phyloP scores from a whole-genome alignment of 2,329 filamentous ascomycete species.

The Epicoccum nigrum region DNA sequence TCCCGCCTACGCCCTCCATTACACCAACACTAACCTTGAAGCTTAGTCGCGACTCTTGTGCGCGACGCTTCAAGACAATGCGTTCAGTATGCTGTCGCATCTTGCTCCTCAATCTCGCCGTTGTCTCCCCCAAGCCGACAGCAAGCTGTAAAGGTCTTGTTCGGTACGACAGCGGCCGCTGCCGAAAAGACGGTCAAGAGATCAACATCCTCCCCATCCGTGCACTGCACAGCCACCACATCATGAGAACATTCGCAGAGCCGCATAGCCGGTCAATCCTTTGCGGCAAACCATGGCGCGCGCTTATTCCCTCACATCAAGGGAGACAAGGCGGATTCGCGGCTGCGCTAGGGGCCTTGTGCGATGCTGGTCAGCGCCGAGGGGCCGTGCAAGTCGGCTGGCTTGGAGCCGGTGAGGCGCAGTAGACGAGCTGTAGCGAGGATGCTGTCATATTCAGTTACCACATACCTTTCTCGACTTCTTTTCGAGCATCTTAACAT shows the following conservation, averaged over 20 bases:
- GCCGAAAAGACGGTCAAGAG: constrained; percentile 12
- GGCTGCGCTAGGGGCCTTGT: constrained; percentile 1
- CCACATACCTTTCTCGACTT: too few species aligned
- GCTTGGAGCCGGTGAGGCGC: too few species aligned
- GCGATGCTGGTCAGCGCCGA: neutral
- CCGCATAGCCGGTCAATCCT: constrained; percentile 17
- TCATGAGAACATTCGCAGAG: constrained; percentile 13
- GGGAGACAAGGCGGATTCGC: constrained; percentile 15
- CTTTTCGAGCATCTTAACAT: too few species aligned
- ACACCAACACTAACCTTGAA: constrained; percentile 7
- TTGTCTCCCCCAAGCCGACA: neutral
- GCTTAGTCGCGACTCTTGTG: neutral
- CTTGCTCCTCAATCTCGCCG: too few species aligned
- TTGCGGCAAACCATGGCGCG: neutral
- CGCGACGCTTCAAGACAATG: neutral
- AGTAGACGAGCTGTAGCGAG: too few species aligned
- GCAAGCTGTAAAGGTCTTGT: neutral
- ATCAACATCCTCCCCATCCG: constrained; percentile 7
- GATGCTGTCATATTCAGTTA: too few species aligned
- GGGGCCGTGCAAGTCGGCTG: too few species aligned
- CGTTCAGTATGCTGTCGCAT: too few species aligned
- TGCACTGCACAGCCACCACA: constrained; percentile 18
- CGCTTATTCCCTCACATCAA: too few species aligned
- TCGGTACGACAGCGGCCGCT: constrained; percentile 14
- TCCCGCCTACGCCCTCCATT: neutral